Conservation (phyloP, 352 stramenopile genomes). For the Phytophthora sp. region DNA sequence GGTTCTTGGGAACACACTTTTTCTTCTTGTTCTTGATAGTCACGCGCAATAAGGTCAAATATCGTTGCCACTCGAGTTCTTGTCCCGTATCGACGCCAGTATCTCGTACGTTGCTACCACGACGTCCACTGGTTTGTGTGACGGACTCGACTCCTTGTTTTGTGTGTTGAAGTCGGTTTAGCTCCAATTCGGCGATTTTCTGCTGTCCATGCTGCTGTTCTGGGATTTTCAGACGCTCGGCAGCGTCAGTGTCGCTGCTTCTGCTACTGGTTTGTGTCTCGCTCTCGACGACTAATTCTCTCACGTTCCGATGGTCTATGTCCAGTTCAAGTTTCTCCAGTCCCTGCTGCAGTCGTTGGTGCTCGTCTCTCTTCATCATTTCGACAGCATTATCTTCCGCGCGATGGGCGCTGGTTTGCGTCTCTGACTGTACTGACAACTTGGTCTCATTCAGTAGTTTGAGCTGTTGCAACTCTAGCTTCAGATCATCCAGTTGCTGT, state of each 20-base stretch:
- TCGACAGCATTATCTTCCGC: conserved; percentile 18
- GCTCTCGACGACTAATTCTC: conserved; percentile 2
- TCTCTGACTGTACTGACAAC: conserved; percentile 4
- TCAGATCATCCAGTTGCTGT: conserved; percentile 21
- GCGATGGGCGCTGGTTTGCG: conserved; percentile 18
- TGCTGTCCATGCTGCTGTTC: conserved; percentile 14
- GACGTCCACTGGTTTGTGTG: conserved; percentile 25
- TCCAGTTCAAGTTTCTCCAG: conserved; percentile 25
- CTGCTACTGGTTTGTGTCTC: conserved; percentile 33
- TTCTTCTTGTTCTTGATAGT: conserved; percentile 44
- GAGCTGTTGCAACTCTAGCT: conserved; percentile 14
- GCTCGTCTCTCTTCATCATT: conserved; percentile 20
- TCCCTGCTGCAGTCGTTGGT: conserved; percentile 21
- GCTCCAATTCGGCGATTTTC: conserved; percentile 19
- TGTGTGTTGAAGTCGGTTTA: conserved; percentile 12
- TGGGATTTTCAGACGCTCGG: background rate
- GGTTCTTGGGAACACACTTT: conserved; percentile 22
- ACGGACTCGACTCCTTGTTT: conserved; percentile 17
- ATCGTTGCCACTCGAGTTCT: conserved; percentile 45
- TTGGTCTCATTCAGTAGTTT: conserved; percentile 13
- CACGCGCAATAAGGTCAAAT: conserved; percentile 46
- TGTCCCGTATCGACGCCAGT: conserved; percentile 22
- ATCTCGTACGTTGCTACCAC: background rate
- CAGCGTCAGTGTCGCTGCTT: background rate
- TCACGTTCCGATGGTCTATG: background rate